Conservation (phyloP, 75 land plant genomes). For the Adiantum capillusveneris region DNA sequence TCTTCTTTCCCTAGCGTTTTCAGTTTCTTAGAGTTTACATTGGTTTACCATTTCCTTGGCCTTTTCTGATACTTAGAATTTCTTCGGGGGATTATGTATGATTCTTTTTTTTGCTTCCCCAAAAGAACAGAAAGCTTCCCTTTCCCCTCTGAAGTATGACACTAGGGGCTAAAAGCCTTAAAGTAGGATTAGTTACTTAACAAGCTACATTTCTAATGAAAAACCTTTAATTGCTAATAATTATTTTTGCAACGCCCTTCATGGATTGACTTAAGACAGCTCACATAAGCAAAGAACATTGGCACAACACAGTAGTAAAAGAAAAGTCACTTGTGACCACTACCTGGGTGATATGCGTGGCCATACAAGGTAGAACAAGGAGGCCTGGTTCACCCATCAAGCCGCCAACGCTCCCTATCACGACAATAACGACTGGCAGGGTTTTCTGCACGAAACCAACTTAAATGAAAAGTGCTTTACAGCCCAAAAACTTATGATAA, state of each 20-base stretch:
- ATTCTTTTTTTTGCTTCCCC: too few species aligned
- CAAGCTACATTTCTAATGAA: neutral
- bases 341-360: constrained; percentile 69
- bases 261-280: neutral
- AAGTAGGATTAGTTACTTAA: neutral
- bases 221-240: neutral
- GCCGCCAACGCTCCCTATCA: constrained; percentile 71
- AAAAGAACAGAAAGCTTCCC: too few species aligned
- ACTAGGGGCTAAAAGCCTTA: too few species aligned
- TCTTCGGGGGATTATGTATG: too few species aligned
- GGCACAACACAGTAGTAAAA: neutral
- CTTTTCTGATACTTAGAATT: too few species aligned
- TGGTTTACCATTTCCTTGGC: too few species aligned
- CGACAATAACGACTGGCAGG: constrained; percentile 75
- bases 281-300: neutral
- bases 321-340: neutral
- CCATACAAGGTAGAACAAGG: constrained; percentile 78
- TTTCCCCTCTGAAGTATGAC: too few species aligned
- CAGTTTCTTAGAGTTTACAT: too few species aligned
- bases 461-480: too few species aligned
- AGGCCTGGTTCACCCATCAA: constrained; percentile 75
- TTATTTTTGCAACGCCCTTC: neutral
- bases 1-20: too few species aligned
- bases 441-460: constrained; percentile 92
- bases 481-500: too few species aligned